Base-by-base conservation (phyloP, 331 rosid genomes). In the Phaseolus coccineus region DNA sequence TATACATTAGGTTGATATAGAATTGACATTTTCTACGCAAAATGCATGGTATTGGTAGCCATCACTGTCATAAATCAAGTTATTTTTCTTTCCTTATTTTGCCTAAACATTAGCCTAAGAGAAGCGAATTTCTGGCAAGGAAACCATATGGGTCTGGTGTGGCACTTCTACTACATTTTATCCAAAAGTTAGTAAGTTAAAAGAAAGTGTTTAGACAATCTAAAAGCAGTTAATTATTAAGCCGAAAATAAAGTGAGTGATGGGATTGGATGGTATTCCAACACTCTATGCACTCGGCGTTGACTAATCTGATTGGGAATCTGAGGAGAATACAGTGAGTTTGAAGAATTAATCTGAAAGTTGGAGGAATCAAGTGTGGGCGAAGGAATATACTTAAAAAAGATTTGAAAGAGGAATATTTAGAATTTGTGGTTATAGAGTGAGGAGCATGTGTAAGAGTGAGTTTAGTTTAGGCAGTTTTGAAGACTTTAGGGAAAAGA, bases 381-480 rank as follows among this genome's bases (percentile, higher is more conserved):
- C 42, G 65, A 90, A 85, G 88, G 73, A 85, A 83, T 86, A 81
- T 79, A 76, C 74, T 66, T 3, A 19, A 50, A 57, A 59, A 62
- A 19, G 35, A 27, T 57, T 48, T 73, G 11, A 48, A 37, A 30
- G 55, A 28, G 78, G 75, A 55, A 55, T 63, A 79, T 66, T 66
- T 55, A 37, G 70, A 71, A 47, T 57, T 69, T 74, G 62, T 74
- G 51, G 76, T 51, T 62, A 73, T 44, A 85, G 81, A 87, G 89
- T 86, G 87, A 87, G 90, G 89, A 85, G 37, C 91, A 89, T 77
- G 92, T 87, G 93, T 82, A 10, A 53, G 37, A 77, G 85, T 57
- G 48, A 44, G 48, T 71, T 71, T 62, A 77, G 76, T 62, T 66
- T 27, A 74, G 80, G 70, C 79, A 82, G 16, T 69, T 57, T 78